These are phyloP conservation scores for Fraxinus nigra DNA, from an alignment of 305 asterid species.

Conservation along the genomic window DNA sequence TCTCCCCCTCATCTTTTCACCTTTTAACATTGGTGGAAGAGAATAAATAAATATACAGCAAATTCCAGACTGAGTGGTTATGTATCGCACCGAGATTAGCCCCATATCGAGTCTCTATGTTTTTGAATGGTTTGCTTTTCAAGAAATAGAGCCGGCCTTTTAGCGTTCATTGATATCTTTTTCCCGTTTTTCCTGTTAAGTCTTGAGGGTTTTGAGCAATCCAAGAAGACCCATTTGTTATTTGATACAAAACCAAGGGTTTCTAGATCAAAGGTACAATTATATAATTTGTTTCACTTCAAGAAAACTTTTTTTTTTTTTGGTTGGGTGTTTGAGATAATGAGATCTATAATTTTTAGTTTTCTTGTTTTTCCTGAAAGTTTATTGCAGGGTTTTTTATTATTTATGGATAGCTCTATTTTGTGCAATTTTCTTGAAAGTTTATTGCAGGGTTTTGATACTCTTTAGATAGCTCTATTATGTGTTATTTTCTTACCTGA, in stretches of 20 bases:
- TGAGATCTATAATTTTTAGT: slow-evolving; percentile 31
- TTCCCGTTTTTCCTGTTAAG: slow-evolving; percentile 17
- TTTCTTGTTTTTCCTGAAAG: not conserved
- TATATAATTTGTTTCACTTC: slow-evolving; percentile 11
- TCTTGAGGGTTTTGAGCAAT: slow-evolving; percentile 33
- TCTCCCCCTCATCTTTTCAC: not conserved
- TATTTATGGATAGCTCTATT: slow-evolving; percentile 5
- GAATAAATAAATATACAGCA: slow-evolving; percentile 11
- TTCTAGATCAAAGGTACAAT: slow-evolving; percentile 38
- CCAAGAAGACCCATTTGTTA: slow-evolving; percentile 30
- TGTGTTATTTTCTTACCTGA: slow-evolving; percentile 25
- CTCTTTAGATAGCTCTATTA: slow-evolving; percentile 23
- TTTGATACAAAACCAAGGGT: not conserved
- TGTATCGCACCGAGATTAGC: not conserved
- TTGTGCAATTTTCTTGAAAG: not conserved
- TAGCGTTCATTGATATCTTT: not conserved
- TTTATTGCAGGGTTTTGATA: slow-evolving; percentile 12
- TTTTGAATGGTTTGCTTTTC: slow-evolving; percentile 17
- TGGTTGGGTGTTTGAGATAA: slow-evolving; percentile 12
- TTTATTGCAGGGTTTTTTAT: slow-evolving; percentile 1
- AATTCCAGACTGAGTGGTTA: slow-evolving; percentile 14
- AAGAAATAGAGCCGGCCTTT: not conserved
- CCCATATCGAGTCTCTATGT: slow-evolving; percentile 17
- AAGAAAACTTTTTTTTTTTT: not conserved
- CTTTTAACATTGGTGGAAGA: slow-evolving; percentile 24